These are phyloP conservation scores for Dendrobium chrysotoxum DNA, from an alignment of 106 monocot genomes.

Conservation along the genomic window DNA sequence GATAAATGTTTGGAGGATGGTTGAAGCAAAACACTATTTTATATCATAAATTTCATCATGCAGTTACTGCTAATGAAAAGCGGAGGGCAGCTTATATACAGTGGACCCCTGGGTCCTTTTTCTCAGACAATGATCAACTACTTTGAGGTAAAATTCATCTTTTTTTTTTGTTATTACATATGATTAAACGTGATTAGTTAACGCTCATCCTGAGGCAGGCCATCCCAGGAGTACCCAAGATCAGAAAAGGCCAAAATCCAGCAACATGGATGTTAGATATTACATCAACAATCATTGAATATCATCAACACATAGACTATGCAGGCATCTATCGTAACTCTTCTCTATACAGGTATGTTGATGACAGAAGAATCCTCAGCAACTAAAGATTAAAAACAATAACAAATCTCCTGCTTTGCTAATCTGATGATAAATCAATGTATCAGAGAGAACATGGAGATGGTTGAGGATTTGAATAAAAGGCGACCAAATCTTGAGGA, in stretches of 20 bases:
- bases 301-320: constrained; percentile 30
- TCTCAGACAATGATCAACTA: constrained; percentile 65
- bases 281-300: constrained; percentile 42
- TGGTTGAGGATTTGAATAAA: constrained; percentile 37
- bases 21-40: background rate
- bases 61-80: constrained; percentile 82
- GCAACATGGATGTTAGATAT: constrained; percentile 60
- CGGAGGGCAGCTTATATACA: constrained; percentile 77
- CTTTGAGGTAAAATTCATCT: constrained; percentile 55
- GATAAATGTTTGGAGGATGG: background rate
- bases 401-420: constrained; percentile 1
- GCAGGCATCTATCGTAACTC: constrained; percentile 41
- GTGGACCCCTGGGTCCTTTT: constrained; percentile 53
- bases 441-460: constrained; percentile 38
- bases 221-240: constrained; percentile 43
- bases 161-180: background rate
- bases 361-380: background rate
- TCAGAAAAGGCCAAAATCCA: constrained; percentile 50
- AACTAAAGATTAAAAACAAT: background rate
- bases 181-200: constrained; percentile 11
- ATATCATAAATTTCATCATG: background rate
- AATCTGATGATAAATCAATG: background rate
- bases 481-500: constrained; percentile 16
- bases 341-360: constrained; percentile 24
- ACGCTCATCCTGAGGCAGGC: constrained; percentile 20